phyloP scores from a whole-genome alignment of 768 basidiomycete species.

The Trametopsis cervina region DNA sequence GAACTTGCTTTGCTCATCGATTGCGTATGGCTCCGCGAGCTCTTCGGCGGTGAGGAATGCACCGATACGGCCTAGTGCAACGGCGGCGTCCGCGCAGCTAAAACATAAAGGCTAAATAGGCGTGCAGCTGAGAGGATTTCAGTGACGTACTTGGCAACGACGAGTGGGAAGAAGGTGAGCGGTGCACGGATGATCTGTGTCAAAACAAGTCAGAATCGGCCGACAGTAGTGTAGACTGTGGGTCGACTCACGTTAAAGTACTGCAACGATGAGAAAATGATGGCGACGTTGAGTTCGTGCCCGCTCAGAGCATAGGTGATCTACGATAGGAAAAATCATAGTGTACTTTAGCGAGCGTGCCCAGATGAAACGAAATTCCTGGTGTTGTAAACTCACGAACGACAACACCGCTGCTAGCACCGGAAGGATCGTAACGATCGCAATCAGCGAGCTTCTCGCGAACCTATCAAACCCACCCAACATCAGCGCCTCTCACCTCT shows the following conservation, averaged over 20 bases:
- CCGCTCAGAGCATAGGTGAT: slow-evolving; percentile 57
- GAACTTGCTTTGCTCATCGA: slow-evolving; percentile 45
- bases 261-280: slow-evolving; percentile 79
- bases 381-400: slow-evolving; percentile 42
- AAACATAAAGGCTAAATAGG: background rate
- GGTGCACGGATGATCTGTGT: slow-evolving; percentile 53
- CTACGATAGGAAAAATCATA: slow-evolving; percentile 31
- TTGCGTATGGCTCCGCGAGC: slow-evolving; percentile 48
- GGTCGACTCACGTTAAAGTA: slow-evolving; percentile 79
- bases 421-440: slow-evolving; percentile 44
- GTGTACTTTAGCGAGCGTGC: no score
- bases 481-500: background rate
- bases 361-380: no score
- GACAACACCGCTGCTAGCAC: slow-evolving; percentile 72
- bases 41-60: slow-evolving; percentile 83
- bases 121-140: background rate
- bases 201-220: slow-evolving; percentile 13
- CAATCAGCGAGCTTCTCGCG: slow-evolving; percentile 29
- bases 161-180: slow-evolving; percentile 48
- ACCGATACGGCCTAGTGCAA: slow-evolving; percentile 70
- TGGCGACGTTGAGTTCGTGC: slow-evolving; percentile 59
- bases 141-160: slow-evolving; percentile 28
- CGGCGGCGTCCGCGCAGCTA: slow-evolving; percentile 62
- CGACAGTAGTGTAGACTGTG: no score
- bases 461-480: slow-evolving; percentile 11